Percentiles rank a stretch among this genome's conserved stretches.
Conservation (phyloP, 768 basidiomycete species). For the Termitomyces sp. region DNA sequence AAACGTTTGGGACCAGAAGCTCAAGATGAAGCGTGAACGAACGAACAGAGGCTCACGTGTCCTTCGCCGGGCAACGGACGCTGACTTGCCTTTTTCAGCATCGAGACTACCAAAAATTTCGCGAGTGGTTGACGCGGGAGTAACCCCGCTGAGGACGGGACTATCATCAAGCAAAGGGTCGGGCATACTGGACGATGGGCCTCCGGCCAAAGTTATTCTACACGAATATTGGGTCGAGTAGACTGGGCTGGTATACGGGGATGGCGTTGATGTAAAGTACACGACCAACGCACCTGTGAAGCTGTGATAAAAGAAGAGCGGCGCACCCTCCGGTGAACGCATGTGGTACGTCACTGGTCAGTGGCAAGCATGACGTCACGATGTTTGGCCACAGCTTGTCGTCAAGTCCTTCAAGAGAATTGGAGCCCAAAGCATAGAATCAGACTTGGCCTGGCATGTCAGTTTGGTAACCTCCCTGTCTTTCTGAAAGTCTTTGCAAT, state of each 20-base stretch:
- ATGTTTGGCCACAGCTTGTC: no score
- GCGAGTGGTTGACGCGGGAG: background rate
- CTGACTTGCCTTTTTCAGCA: conserved; percentile 12
- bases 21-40: background rate
- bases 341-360: background rate
- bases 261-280: background rate
- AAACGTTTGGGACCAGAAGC: background rate
- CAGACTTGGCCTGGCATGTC: no score
- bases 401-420: no score
- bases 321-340: background rate
- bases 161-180: background rate
- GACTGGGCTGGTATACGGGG: background rate
- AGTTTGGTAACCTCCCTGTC: no score
- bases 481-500: background rate
- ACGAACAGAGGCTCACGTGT: conserved; percentile 5
- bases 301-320: background rate
- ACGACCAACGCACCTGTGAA: background rate
- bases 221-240: background rate
- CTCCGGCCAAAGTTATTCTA: background rate
- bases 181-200: background rate
- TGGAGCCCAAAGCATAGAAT: no score
- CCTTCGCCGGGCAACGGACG: background rate
- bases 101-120: background rate
- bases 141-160: background rate
- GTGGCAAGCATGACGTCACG: background rate